phyloP scores from a whole-genome alignment of 1,284 basidiomycete species.

The Microbotryomycetes sp. region DNA sequence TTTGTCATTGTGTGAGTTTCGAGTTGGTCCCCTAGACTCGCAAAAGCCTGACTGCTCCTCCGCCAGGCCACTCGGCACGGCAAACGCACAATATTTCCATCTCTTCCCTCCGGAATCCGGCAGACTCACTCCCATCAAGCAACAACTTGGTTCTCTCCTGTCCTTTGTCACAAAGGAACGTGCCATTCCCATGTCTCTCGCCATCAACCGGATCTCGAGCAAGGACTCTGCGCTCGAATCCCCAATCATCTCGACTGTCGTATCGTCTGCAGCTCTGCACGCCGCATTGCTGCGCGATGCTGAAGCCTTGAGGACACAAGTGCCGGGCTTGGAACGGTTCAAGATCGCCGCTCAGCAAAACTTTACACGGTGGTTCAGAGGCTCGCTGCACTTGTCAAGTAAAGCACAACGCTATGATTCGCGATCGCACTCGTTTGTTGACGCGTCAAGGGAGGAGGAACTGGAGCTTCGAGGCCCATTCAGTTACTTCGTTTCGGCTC shows the following conservation, averaged over 20 bases:
- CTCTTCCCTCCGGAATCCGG: slow-evolving; percentile 53
- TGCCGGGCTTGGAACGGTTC: slow-evolving; percentile 76
- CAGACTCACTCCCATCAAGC: slow-evolving; percentile 32
- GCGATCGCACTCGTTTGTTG: slow-evolving; percentile 47
- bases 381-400: slow-evolving; percentile 50
- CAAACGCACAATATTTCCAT: slow-evolving; percentile 74
- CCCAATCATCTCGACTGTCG: slow-evolving; percentile 42
- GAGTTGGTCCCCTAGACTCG: not conserved
- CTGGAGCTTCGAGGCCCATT: slow-evolving; percentile 68
- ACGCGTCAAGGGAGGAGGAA: slow-evolving; percentile 35
- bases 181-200: slow-evolving; percentile 38
- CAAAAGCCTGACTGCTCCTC: not conserved
- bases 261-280: slow-evolving; percentile 60
- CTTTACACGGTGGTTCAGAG: slow-evolving; percentile 61
- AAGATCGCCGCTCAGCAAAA: slow-evolving; percentile 75
- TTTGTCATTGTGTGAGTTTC: slow-evolving; percentile 2
- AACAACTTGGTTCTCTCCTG: not conserved
- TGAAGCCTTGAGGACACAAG: slow-evolving; percentile 58
- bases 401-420: slow-evolving; percentile 57
- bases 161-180: not conserved
- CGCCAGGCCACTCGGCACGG: slow-evolving; percentile 74
- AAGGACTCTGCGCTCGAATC: not conserved
- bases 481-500: slow-evolving; percentile 69
- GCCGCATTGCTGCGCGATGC: slow-evolving; percentile 76
- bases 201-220: slow-evolving; percentile 45